A percentile compares a stretch with the other conserved stretches of the same genome.
Conservation (phyloP, 495 filamentous ascomycete species). For the Daldinia bambusicola region DNA sequence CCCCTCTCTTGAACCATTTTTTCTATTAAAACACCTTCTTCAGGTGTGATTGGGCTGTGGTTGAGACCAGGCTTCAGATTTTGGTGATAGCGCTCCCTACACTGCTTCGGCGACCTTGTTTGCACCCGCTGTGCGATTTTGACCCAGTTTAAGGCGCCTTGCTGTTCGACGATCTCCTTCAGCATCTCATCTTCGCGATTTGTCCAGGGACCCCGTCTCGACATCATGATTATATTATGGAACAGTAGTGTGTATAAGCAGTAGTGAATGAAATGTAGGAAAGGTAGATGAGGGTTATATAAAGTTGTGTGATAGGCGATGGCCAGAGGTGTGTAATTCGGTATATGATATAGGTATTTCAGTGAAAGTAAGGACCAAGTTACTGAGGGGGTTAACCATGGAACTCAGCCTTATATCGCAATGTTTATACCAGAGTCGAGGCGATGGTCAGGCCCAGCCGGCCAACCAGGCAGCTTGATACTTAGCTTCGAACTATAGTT, state of each 20-base stretch:
- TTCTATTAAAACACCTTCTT: conserved; percentile 88
- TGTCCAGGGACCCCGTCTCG: conserved; percentile 84
- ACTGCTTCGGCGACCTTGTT: conserved; percentile 91
- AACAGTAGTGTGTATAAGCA: background rate
- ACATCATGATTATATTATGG: background rate
- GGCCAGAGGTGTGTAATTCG: background rate
- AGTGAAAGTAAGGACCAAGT: background rate
- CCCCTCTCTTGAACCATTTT: conserved; percentile 82
- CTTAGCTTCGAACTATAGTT: background rate
- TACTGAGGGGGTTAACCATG: background rate
- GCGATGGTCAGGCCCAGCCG: background rate
- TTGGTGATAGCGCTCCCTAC: conserved; percentile 93
- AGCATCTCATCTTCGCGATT: conserved; percentile 80
- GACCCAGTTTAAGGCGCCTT: conserved; percentile 93
- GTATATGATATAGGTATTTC: background rate
- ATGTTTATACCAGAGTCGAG: background rate
- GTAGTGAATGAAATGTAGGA: background rate
- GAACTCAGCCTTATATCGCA: background rate
- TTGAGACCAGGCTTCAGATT: conserved; percentile 92
- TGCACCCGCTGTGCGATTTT: conserved; percentile 80
- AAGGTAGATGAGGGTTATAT: background rate
- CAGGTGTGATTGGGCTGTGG: conserved; percentile 89
- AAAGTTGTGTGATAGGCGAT: background rate
- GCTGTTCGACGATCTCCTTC: conserved; percentile 74
- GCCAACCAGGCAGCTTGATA: background rate